Conservation (phyloP, 2,329 filamentous ascomycete genomes). For the Mariannaea sp. region DNA sequence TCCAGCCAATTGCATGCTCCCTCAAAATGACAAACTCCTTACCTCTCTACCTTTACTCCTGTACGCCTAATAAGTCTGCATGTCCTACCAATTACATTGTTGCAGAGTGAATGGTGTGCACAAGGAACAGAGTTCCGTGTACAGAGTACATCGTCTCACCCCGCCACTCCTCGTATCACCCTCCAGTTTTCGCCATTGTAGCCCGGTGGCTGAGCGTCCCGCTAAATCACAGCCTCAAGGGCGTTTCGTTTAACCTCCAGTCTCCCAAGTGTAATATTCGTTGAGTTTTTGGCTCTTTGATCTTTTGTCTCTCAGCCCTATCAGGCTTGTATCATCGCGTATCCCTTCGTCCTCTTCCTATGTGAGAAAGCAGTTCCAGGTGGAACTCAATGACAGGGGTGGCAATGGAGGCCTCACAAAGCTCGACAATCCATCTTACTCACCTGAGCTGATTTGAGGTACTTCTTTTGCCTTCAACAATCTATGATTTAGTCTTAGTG, state of each 20-base stretch:
- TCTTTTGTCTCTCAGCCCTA: constrained; percentile 19
- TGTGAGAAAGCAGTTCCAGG: neutral
- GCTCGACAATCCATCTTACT: too few relatives aligned
- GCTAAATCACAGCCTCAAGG: neutral
- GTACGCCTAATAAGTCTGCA: neutral
- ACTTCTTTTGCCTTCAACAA: too few relatives aligned
- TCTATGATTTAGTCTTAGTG: too few relatives aligned
- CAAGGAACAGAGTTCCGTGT: too few relatives aligned
- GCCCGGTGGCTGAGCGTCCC: constrained; percentile 13
- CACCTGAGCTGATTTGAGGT: neutral
- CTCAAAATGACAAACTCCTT: too few relatives aligned
- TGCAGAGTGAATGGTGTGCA: too few relatives aligned
- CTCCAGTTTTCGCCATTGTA: constrained; percentile 8
- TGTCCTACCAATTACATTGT: too few relatives aligned
- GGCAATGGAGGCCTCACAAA: too few relatives aligned
- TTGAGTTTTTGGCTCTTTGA: neutral
- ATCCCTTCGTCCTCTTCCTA: neutral
- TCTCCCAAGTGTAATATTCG: too few relatives aligned
- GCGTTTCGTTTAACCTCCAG: constrained; percentile 12
- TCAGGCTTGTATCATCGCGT: neutral
- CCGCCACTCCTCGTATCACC: constrained; percentile 2
- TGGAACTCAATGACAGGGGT: too few relatives aligned
- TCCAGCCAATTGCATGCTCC: too few relatives aligned
- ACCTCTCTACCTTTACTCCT: neutral
- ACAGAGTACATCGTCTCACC: neutral